Evolutionary conservation across 2,329 filamentous ascomycete species (phyloP).

Genomic region (Nemania bipapillata): DNA sequence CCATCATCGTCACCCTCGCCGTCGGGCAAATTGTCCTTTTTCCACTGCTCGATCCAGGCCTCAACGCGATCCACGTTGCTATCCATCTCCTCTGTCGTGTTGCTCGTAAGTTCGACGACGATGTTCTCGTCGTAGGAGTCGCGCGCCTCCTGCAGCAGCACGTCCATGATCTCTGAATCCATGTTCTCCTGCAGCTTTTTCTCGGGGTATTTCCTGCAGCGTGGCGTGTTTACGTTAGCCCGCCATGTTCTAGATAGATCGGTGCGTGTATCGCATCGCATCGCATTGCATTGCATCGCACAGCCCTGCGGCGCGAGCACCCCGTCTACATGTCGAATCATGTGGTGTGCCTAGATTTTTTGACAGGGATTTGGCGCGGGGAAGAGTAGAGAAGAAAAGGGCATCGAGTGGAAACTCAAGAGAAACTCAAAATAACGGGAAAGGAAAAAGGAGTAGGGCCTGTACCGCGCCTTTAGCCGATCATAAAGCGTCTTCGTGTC

Average conservation of each 20-base stretch:
- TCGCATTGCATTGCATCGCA: too few relatives aligned
- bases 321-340: too few relatives aligned
- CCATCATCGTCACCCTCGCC: conserved; percentile 39
- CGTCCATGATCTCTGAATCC: conserved; percentile 97
- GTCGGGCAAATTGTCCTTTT: conserved; percentile 67
- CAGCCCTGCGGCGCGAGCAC: too few relatives aligned
- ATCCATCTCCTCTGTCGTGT: conserved; percentile 85
- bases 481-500: conserved; percentile 86
- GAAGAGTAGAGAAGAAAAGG: conserved; percentile 7
- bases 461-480: conserved; percentile 76
- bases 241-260: background rate
- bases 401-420: too few relatives aligned
- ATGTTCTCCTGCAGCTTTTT: conserved; percentile 94
- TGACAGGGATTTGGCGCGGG: too few relatives aligned
- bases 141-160: conserved; percentile 87
- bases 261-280: background rate
- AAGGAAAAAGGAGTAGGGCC: background rate
- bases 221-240: background rate
- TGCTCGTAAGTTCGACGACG: conserved; percentile 87
- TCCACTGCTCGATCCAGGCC: conserved; percentile 85
- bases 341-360: too few relatives aligned
- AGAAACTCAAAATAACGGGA: background rate
- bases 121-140: conserved; percentile 88
- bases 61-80: conserved; percentile 85
- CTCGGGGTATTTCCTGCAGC: conserved; percentile 77